Evolutionary conservation across 2,329 filamentous ascomycete species (phyloP).

Genomic region (Kalmusia sp.): DNA sequence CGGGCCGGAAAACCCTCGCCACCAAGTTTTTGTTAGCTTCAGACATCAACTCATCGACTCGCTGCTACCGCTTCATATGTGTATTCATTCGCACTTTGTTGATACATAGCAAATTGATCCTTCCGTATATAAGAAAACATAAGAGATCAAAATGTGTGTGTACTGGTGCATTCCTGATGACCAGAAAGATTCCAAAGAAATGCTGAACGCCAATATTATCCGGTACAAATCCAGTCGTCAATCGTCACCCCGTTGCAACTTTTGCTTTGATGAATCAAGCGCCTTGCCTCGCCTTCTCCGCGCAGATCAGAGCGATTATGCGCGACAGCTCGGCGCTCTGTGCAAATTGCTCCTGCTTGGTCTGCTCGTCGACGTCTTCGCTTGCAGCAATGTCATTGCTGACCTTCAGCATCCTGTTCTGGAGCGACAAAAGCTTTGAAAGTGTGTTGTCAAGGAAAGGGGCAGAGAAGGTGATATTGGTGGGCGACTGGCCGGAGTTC

Average conservation of each 20-base stretch:
- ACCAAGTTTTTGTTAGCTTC: too few species aligned
- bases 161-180: too few species aligned
- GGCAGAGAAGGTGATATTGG: constrained; percentile 57
- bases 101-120: too few species aligned
- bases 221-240: not conserved
- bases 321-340: constrained; percentile 57
- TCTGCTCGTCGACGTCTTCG: constrained; percentile 54
- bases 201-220: not conserved
- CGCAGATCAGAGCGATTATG: constrained; percentile 60
- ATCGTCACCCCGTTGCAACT: not conserved
- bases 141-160: too few species aligned
- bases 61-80: too few species aligned
- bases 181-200: too few species aligned
- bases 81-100: too few species aligned
- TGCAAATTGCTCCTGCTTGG: constrained; percentile 58
- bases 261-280: constrained; percentile 16
- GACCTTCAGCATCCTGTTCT: constrained; percentile 58
- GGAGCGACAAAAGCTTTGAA: constrained; percentile 57
- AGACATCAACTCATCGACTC: too few species aligned
- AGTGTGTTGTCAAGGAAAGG: constrained; percentile 62
- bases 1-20: too few species aligned
- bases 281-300: constrained; percentile 60
- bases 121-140: too few species aligned
- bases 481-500: constrained; percentile 39
- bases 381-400: constrained; percentile 55